Base-by-base conservation (phyloP, 2,329 filamentous ascomycete genomes). In the Sphaerostilbella broomeana region DNA sequence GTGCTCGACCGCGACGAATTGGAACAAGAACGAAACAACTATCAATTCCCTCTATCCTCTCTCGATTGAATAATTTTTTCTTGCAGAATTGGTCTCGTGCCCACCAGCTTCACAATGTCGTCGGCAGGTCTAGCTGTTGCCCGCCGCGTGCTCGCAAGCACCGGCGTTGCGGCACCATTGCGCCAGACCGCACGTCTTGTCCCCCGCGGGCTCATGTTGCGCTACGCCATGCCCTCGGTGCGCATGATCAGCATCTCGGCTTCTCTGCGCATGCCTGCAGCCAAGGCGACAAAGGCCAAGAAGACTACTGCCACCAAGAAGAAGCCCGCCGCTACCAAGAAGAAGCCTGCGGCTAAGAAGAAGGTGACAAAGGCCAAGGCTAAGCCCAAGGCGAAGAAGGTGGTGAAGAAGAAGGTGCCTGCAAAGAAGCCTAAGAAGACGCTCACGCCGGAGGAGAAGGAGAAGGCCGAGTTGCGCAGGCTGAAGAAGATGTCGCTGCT, bases 401-500 rank as follows among this genome's bases (percentile, higher is more conserved):
- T 48, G 8, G 49, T 52, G 39, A 53, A 51, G 43, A 50, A 53
- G 48, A 54, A 51, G 44, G 45, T 42, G 20, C 35, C 43, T 10
- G 33, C 46, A n/a, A 58, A 54, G 48, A 50, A 52, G 26, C 52
- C 57, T 38, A 43, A 38, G 32, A 55, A 51, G 46, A 44, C 26
- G 17, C 38, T 60, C 43, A 61, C 58, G 19, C 60, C 61, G 2
- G 66, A 70, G 55, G 48, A 65, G 47, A 56, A 63, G 56, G 48
- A 53, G 13, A 58, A 57, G 47, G 28, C 54, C 9, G 50, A 60
- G 45, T 46, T 63, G 34, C 50, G 43, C 31, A 50, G 60, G 43
- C 52, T 70, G 46, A 69, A 60, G 59, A 55, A 60, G 51, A 51
- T 46, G 46, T 64, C 68, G 6, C 51, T 75, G 38, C 53, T 68